Evolutionary conservation across 2,329 filamentous ascomycete genomes (phyloP).

Genomic region (Cordyceps fumosorosea): DNA sequence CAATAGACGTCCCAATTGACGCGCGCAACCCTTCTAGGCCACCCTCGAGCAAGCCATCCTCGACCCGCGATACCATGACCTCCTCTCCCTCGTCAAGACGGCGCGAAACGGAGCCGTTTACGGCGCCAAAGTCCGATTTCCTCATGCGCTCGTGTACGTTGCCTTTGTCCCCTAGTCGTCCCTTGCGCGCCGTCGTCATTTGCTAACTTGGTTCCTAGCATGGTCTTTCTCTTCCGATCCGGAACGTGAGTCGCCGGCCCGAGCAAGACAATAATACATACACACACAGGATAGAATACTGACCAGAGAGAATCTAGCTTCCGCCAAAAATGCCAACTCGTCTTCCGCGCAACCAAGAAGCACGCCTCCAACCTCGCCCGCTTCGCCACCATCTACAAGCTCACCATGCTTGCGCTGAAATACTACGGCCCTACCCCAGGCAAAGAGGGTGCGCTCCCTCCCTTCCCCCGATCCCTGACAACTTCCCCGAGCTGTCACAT

Average conservation of each 20-base stretch:
- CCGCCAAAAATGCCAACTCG: conserved; percentile 68
- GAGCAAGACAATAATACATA: background rate
- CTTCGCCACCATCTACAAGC: conserved; percentile 89
- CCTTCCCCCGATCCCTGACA: background rate
- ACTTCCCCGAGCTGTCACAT: too few species aligned
- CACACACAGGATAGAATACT: conserved; percentile 32
- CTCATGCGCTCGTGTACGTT: conserved; percentile 77
- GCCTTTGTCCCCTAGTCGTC: conserved; percentile 28
- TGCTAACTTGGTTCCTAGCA: conserved; percentile 43
- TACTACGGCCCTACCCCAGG: conserved; percentile 50
- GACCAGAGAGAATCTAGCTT: conserved; percentile 34
- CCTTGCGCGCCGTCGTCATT: conserved; percentile 15
- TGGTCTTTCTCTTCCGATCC: conserved; percentile 94
- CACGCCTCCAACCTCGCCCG: conserved; percentile 88
- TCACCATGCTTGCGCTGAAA: conserved; percentile 68
- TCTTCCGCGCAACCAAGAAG: conserved; percentile 79
- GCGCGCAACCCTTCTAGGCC: conserved; percentile 38
- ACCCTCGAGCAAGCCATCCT: conserved; percentile 70
- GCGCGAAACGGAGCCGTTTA: conserved; percentile 97
- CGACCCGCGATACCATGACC: conserved; percentile 77
- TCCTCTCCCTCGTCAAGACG: conserved; percentile 81
- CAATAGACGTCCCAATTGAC: background rate
- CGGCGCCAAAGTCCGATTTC: conserved; percentile 94
- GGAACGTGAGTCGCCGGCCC: conserved; percentile 59
- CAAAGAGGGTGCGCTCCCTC: conserved; percentile 43